Conservation (phyloP, 179 eudicot genomes). For the Silene vulgaris region DNA sequence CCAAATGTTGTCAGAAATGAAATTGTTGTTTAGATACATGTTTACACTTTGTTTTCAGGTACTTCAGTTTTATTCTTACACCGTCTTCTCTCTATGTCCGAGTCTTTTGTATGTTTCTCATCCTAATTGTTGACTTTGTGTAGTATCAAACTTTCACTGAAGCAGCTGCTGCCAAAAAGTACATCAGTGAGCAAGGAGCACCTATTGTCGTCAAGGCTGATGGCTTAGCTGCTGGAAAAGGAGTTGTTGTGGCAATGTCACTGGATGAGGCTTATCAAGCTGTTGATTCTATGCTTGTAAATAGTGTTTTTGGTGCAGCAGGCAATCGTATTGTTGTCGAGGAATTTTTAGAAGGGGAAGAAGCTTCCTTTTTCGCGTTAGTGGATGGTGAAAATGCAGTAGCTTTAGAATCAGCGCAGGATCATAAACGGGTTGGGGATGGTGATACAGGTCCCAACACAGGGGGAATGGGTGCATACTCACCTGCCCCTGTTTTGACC, state of each 20-base stretch:
- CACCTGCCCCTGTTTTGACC: slow-evolving; percentile 88
- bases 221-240: slow-evolving; percentile 96
- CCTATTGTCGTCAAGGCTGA: slow-evolving; percentile 91
- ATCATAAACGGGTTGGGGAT: slow-evolving; percentile 93
- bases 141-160: slow-evolving; percentile 85
- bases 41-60: too few relatives aligned
- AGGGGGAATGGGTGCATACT: slow-evolving; percentile 98
- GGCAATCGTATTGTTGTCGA: slow-evolving; percentile 72
- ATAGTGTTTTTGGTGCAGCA: slow-evolving; percentile 67
- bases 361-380: slow-evolving; percentile 85
- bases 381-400: slow-evolving; percentile 91
- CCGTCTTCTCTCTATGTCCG: too few relatives aligned
- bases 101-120: background rate
- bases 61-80: too few relatives aligned
- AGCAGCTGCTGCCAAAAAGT: slow-evolving; percentile 68
- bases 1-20: background rate
- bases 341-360: slow-evolving; percentile 90
- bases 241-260: slow-evolving; percentile 82
- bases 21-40: background rate
- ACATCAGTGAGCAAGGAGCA: slow-evolving; percentile 73
- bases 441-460: slow-evolving; percentile 94
- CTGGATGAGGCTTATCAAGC: slow-evolving; percentile 75
- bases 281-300: slow-evolving; percentile 82
- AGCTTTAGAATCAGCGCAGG: slow-evolving; percentile 92
- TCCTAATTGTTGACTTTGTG: slow-evolving; percentile 24